Evolutionary conservation across 2,329 filamentous ascomycete genomes (phyloP).

Genomic region (Didymella exigua): DNA sequence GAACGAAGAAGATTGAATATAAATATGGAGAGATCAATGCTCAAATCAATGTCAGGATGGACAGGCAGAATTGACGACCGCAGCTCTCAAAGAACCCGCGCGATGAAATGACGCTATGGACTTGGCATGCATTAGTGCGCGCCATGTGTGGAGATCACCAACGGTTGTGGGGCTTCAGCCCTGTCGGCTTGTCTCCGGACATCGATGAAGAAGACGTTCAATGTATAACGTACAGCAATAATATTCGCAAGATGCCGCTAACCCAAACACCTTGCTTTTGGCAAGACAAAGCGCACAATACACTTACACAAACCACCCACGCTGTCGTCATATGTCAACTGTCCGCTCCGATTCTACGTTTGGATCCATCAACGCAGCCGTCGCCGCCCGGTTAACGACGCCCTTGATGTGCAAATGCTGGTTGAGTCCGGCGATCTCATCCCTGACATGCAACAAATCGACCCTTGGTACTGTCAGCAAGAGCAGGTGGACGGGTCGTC

Average conservation of each 20-base stretch:
- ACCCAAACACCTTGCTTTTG: constrained; percentile 20
- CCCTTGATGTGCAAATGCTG: constrained; percentile 13
- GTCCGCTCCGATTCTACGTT: constrained; percentile 5
- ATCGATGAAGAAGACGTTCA: neutral
- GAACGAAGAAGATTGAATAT: neutral
- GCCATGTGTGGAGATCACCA: constrained; percentile 11
- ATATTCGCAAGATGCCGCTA: constrained; percentile 18
- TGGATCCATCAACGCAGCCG: constrained; percentile 5
- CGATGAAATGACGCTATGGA: constrained; percentile 11
- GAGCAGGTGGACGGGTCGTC: neutral
- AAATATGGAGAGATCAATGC: neutral
- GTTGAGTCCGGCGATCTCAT: constrained; percentile 9
- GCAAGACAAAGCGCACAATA: constrained; percentile 14
- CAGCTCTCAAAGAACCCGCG: constrained; percentile 11
- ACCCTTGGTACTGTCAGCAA: neutral
- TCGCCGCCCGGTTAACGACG: constrained; percentile 3
- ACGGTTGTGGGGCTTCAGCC: constrained; percentile 15
- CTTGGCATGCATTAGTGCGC: constrained; percentile 16
- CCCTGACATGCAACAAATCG: constrained; percentile 8
- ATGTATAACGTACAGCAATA: constrained; percentile 6
- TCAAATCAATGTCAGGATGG: neutral
- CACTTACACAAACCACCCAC: constrained; percentile 18
- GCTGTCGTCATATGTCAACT: constrained; percentile 12
- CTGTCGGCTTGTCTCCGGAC: neutral
- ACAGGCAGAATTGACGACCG: constrained; percentile 1